Conservation (phyloP, 1,284 basidiomycete genomes). For the Cystobasidium sp. region DNA sequence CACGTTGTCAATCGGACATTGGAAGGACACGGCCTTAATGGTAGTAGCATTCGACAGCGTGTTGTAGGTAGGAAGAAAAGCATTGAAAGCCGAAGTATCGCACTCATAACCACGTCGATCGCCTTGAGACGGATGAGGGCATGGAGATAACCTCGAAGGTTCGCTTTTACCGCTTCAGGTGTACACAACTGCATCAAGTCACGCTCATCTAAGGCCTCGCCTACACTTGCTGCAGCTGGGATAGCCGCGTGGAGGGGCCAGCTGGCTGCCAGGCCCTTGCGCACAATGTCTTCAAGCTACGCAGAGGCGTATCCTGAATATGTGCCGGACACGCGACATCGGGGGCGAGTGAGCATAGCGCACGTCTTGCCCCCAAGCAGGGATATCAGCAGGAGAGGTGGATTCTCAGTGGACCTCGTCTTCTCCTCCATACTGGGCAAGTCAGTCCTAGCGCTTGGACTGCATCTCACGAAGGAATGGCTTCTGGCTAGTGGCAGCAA, state of each 20-base stretch:
- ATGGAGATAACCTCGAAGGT: too few relatives aligned
- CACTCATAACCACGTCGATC: too few relatives aligned
- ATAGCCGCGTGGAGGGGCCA: neutral
- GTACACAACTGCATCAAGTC: too few relatives aligned
- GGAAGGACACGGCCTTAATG: too few relatives aligned
- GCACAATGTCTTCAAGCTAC: constrained; percentile 19
- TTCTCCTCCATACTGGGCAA: constrained; percentile 49
- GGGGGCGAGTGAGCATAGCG: constrained; percentile 40
- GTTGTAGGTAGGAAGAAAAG: too few relatives aligned
- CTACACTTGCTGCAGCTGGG: neutral
- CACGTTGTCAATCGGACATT: too few relatives aligned
- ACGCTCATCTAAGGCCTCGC: too few relatives aligned
- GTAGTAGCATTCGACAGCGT: too few relatives aligned
- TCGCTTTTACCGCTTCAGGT: too few relatives aligned
- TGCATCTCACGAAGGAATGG: constrained; percentile 51
- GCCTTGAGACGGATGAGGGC: too few relatives aligned
- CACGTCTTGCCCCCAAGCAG: constrained; percentile 41
- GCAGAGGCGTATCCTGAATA: constrained; percentile 39
- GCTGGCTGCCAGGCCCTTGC: neutral
- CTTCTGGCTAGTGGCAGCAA: constrained; percentile 42
- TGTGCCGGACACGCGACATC: constrained; percentile 36
- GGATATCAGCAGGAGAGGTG: constrained; percentile 37
- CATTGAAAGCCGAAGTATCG: too few relatives aligned
- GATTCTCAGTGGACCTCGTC: constrained; percentile 49
- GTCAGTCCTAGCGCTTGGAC: constrained; percentile 49